A percentile compares a stretch with the other conserved stretches of the same genome.
These are phyloP conservation scores for Digitaria exilis DNA, from an alignment of 202 grass and related monocot genomes.

Conservation along the genomic window DNA sequence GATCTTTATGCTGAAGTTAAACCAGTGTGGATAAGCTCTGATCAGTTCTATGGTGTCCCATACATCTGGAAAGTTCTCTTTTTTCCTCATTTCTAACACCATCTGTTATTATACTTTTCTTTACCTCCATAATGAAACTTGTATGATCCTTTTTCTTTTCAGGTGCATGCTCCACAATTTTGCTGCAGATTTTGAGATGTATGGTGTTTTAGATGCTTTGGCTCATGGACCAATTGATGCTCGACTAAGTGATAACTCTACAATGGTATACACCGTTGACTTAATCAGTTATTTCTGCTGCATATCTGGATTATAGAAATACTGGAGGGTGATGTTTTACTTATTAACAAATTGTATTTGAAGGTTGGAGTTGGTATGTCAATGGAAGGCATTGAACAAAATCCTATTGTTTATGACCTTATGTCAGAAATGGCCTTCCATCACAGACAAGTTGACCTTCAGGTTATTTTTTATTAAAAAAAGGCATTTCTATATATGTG, in stretches of 20 bases:
- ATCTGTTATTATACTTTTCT: slow-evolving; percentile 10
- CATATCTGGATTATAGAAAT: slow-evolving; percentile 33
- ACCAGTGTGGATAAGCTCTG: slow-evolving; percentile 72
- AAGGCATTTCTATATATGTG: not conserved
- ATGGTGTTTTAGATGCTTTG: slow-evolving; percentile 69
- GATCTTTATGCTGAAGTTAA: slow-evolving; percentile 93
- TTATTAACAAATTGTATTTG: slow-evolving; percentile 22
- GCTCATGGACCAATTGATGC: slow-evolving; percentile 73
- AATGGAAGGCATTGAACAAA: slow-evolving; percentile 90
- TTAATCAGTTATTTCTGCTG: slow-evolving; percentile 34
- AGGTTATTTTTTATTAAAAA: slow-evolving; percentile 46
- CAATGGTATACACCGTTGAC: slow-evolving; percentile 55
- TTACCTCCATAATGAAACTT: slow-evolving; percentile 13
- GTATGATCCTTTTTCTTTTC: slow-evolving; percentile 36
- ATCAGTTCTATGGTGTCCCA: slow-evolving; percentile 85
- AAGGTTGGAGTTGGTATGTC: slow-evolving; percentile 87
- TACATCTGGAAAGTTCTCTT: slow-evolving; percentile 76
- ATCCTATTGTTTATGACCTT: slow-evolving; percentile 81
- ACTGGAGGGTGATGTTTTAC: slow-evolving; percentile 14
- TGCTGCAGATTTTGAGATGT: slow-evolving; percentile 86
- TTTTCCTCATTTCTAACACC: not conserved
- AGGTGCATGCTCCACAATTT: slow-evolving; percentile 96
- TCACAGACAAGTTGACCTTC: slow-evolving; percentile 62
- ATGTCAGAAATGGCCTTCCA: slow-evolving; percentile 89
- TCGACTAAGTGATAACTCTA: slow-evolving; percentile 72